Evolutionary conservation across 345 rosid species (phyloP), one percentile per base, ranked within the genome.

Genomic region (Eucalyptus caleyi): DNA sequence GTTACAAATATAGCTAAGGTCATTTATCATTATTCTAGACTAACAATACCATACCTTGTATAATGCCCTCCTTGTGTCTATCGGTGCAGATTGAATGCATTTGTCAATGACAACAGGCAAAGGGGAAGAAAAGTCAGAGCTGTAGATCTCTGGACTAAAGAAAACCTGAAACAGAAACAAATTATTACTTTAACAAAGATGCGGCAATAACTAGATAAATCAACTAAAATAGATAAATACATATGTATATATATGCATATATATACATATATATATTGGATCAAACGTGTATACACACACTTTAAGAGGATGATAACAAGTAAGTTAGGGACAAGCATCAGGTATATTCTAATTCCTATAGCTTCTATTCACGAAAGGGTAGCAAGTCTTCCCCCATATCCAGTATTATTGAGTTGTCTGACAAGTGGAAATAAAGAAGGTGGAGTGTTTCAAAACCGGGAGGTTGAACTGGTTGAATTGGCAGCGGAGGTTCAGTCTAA

Each of bases 71-170:
- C 99, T 96, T 51, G 99, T 98, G 92, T 98, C 99, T 90, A 97
- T 98, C 40, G 99, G 99, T 40, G 99, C 98, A 91, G 99, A 97
- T 91, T 97, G 99, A 72, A 97, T 97, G 90, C 99, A 97, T 89
- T 96, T 97, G 93, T 97, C 99, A 91, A 97, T 95, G 50, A 97
- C 97, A 88, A 90, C 96, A 86, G 99, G 98, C 91, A 97, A 94
- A 88, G 99, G 94, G 91, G 98, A 95, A 44, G 93, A 69, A 87
- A 92, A 97, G 90, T 98, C 97, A 88, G 92, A 93, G 95, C 94
- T 95, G 91, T 96, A 97, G 86, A 97, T 98, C 95, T 97, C 99
- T 45, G 99, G 99, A 92, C 93, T 96, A 90, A 98, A 96, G 94
- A 98, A 97, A 47, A 97, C 95, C 99, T 98, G 95, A 40, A 77